Percentiles rank a stretch among this genome's conserved stretches.
Evolutionary conservation across 2,329 filamentous ascomycete species (phyloP).

Genomic region (Teratosphaeria zuluensis): DNA sequence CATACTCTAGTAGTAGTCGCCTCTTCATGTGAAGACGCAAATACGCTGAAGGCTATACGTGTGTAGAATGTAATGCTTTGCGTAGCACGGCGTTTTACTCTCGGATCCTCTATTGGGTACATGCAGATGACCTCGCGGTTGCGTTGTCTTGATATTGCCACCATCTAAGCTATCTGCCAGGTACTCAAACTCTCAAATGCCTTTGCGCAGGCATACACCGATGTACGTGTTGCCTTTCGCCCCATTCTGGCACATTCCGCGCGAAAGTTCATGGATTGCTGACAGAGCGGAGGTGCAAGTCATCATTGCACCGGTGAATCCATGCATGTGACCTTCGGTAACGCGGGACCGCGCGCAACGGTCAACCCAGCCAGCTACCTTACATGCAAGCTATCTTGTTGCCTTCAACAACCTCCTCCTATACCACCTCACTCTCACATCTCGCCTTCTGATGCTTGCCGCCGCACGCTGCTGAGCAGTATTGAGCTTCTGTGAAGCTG

Average conservation of each 20-base stretch:
- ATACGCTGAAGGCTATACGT: neutral
- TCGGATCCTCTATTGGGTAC: neutral
- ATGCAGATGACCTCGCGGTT: neutral
- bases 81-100: neutral
- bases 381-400: neutral
- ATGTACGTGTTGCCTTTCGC: neutral
- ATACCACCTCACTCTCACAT: neutral
- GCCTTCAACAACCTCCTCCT: neutral
- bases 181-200: neutral
- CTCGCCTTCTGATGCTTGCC: neutral
- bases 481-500: neutral
- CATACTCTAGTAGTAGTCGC: neutral
- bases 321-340: neutral
- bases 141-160: neutral
- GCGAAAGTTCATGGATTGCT: neutral
- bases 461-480: neutral
- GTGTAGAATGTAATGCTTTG: neutral
- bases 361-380: neutral
- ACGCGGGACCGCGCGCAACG: neutral
- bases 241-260: neutral
- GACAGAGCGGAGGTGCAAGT: neutral
- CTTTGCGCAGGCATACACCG: neutral
- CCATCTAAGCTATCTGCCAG: neutral
- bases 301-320: neutral
- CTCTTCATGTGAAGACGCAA: neutral